Percentiles rank a stretch among this genome's conserved stretches.
Conservation (phyloP, 768 basidiomycete species). For the Russula sp. region DNA sequence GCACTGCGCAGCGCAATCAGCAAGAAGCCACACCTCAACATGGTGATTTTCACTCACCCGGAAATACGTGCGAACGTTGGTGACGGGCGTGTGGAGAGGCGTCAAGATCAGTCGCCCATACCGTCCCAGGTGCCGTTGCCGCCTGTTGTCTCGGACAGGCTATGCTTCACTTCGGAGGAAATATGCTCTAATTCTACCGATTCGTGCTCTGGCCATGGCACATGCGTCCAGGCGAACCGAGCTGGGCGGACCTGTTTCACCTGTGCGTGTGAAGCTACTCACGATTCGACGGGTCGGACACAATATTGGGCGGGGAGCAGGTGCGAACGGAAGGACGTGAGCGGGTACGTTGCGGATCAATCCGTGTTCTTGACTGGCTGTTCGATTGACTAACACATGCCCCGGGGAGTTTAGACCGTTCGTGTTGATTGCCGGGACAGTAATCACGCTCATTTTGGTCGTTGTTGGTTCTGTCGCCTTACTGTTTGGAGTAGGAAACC, state of each 20-base stretch:
- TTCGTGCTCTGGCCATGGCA: slow-evolving; percentile 66
- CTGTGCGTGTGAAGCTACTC: slow-evolving; percentile 48
- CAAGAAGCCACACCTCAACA: slow-evolving; percentile 41
- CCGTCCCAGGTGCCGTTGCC: slow-evolving; percentile 48
- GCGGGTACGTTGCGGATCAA: slow-evolving; percentile 58
- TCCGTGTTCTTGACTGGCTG: background rate
- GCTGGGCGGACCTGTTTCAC: slow-evolving; percentile 53
- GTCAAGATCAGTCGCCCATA: slow-evolving; percentile 42
- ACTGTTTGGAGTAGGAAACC: slow-evolving; percentile 57
- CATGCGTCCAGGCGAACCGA: slow-evolving; percentile 59
- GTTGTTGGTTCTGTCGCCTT: slow-evolving; percentile 65
- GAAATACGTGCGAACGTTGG: slow-evolving; percentile 21
- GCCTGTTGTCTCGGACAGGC: slow-evolving; percentile 57
- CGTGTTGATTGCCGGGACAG: slow-evolving; percentile 67
- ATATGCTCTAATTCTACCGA: slow-evolving; percentile 61
- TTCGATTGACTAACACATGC: background rate
- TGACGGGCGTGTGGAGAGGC: slow-evolving; percentile 34
- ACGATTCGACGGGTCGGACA: slow-evolving; percentile 52
- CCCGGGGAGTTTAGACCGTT: slow-evolving; percentile 54
- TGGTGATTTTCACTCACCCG: slow-evolving; percentile 55
- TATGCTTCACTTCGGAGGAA: slow-evolving; percentile 56
- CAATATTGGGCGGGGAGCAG: slow-evolving; percentile 71
- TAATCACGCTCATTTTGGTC: slow-evolving; percentile 59
- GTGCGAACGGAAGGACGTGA: slow-evolving; percentile 78
- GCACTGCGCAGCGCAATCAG: slow-evolving; percentile 46